Conservation (phyloP, 1,284 basidiomycete genomes). For the Mycosarcoma maydis region DNA sequence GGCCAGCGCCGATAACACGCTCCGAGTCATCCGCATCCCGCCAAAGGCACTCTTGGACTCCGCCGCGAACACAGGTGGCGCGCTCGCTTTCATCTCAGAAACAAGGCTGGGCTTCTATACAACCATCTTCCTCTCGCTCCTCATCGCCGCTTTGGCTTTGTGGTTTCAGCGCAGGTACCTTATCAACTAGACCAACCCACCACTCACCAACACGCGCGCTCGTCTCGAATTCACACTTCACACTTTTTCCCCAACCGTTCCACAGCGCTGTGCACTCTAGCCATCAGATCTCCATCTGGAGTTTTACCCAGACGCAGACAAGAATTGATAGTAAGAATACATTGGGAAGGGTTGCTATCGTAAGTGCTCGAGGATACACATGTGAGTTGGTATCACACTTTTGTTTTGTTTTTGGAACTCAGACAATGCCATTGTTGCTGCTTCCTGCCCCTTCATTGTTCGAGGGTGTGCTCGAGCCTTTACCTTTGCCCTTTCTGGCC, state of each 20-base stretch:
- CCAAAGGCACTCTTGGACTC: conserved; percentile 63
- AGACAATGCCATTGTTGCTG: conserved; percentile 1
- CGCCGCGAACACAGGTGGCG: conserved; percentile 14
- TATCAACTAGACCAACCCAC: conserved; percentile 7
- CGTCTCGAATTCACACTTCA: too few species aligned
- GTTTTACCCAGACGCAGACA: too few species aligned
- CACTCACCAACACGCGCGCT: too few species aligned
- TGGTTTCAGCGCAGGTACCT: conserved; percentile 39
- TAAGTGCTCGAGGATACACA: conserved; percentile 17
- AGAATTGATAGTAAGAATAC: not conserved
- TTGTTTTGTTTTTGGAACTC: not conserved
- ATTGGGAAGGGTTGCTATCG: not conserved
- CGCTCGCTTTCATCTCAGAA: conserved; percentile 39
- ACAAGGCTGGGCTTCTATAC: conserved; percentile 45
- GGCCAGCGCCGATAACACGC: conserved; percentile 88
- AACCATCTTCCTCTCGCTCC: conserved; percentile 42
- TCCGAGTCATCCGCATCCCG: conserved; percentile 75
- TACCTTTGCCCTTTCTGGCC: conserved; percentile 30
- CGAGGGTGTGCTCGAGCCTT: conserved; percentile 1
- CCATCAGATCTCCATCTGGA: too few species aligned
- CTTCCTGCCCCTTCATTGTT: conserved; percentile 2
- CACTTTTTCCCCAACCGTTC: too few species aligned
- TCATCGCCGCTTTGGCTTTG: conserved; percentile 31
- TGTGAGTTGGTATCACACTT: too few species aligned
- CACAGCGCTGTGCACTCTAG: too few species aligned